phyloP scores from a whole-genome alignment of 345 rosid species.

The Trapa incisa region DNA sequence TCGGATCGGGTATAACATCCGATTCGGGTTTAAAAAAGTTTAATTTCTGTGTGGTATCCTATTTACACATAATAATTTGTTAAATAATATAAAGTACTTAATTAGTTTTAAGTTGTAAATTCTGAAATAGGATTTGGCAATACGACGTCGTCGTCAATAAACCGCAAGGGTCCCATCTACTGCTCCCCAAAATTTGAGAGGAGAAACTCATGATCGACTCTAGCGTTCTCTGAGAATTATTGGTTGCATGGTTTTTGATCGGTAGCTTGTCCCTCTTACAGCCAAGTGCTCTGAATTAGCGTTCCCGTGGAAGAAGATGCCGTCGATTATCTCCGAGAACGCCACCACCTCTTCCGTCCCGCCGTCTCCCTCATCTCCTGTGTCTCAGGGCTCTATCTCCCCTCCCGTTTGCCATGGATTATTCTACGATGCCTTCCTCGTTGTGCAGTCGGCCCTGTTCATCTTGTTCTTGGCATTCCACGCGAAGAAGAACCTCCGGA shows the following conservation, averaged over 20 bases:
- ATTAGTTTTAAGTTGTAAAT: too few species aligned
- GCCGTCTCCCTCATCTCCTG: slow-evolving; percentile 2
- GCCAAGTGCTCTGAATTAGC: slow-evolving; percentile 6
- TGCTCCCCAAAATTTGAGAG: background rate
- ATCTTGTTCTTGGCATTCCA: slow-evolving; percentile 35
- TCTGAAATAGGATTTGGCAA: too few species aligned
- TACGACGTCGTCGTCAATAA: background rate
- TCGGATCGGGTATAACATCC: too few species aligned
- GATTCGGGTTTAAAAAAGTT: too few species aligned
- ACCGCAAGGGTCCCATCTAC: too few species aligned
- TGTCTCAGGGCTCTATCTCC: background rate
- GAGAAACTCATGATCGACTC: background rate
- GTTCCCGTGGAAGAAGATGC: slow-evolving; percentile 4
- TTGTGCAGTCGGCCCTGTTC: slow-evolving; percentile 30
- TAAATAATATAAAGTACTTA: too few species aligned
- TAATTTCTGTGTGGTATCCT: too few species aligned
- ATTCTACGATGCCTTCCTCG: slow-evolving; percentile 20
- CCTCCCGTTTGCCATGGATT: slow-evolving; percentile 25
- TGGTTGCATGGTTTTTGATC: background rate
- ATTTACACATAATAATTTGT: too few species aligned
- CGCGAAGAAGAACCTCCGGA: slow-evolving; percentile 37
- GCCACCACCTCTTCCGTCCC: slow-evolving; percentile 10
- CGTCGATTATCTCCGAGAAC: slow-evolving; percentile 8
- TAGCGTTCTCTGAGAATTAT: background rate
- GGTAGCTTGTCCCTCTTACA: background rate